These are phyloP conservation scores for Candida taoyuanica DNA, from an alignment of 805 yeast species.

Conservation along the genomic window DNA sequence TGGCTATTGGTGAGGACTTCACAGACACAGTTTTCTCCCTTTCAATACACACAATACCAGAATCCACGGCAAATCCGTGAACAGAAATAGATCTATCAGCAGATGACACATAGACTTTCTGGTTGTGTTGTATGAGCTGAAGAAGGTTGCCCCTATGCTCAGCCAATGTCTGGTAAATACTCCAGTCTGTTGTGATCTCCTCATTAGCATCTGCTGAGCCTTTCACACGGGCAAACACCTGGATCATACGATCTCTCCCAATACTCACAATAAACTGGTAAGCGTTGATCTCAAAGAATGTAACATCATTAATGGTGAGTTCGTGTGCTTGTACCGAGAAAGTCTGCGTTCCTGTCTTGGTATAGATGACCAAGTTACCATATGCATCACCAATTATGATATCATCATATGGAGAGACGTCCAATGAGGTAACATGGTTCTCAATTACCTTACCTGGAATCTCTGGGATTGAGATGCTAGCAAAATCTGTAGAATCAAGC, in stretches of 20 bases:
- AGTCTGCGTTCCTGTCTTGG: slow-evolving; percentile 14
- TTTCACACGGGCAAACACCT: slow-evolving; percentile 36
- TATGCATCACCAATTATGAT: slow-evolving; percentile 45
- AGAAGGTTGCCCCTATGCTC: slow-evolving; percentile 51
- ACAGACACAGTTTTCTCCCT: slow-evolving; percentile 45
- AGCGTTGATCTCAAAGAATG: slow-evolving; percentile 29
- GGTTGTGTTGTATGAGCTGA: slow-evolving; percentile 29
- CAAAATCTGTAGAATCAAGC: slow-evolving; percentile 10
- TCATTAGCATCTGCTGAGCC: slow-evolving; percentile 6
- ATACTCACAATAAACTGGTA: slow-evolving; percentile 39
- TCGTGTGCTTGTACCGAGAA: slow-evolving; percentile 44
- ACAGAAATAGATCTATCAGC: slow-evolving; percentile 58
- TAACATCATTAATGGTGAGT: slow-evolving; percentile 44
- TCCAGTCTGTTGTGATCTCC: slow-evolving; percentile 37
- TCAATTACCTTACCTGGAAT: slow-evolving; percentile 31
- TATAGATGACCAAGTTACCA: slow-evolving; percentile 35
- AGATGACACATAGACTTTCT: slow-evolving; percentile 47
- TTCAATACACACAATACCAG: slow-evolving; percentile 23
- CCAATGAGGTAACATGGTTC: slow-evolving; percentile 41
- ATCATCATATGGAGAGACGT: slow-evolving; percentile 25
- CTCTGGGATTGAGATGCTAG: slow-evolving; percentile 20
- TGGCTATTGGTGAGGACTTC: slow-evolving; percentile 46
- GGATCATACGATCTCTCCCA: slow-evolving; percentile 62
- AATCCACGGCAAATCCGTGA: slow-evolving; percentile 34
- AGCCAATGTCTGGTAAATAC: slow-evolving; percentile 53